These are phyloP conservation scores for Botrytis cinerea DNA, from an alignment of 2,329 filamentous ascomycete genomes.

Conservation along the genomic window DNA sequence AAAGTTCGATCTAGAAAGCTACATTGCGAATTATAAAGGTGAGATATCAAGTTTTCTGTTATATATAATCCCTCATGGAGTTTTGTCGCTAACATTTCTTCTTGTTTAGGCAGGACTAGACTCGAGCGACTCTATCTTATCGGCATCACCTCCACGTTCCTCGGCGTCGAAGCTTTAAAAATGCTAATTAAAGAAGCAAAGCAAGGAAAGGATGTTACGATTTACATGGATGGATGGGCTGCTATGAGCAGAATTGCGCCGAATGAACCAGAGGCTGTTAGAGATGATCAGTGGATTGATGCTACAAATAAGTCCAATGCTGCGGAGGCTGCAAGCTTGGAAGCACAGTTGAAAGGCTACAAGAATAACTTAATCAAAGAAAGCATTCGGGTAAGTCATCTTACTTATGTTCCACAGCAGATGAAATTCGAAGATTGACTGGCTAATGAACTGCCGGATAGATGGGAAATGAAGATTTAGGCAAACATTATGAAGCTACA, in stretches of 20 bases:
- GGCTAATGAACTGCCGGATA: constrained; percentile 43
- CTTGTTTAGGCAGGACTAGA: constrained; percentile 70
- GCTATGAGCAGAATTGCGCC: constrained; percentile 65
- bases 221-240: constrained; percentile 70
- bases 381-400: constrained; percentile 75
- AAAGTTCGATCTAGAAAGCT: constrained; percentile 88
- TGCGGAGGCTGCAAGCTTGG: constrained; percentile 72
- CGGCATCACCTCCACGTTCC: constrained; percentile 72
- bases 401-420: neutral
- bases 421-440: neutral
- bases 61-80: neutral
- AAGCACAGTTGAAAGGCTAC: constrained; percentile 84
- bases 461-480: constrained; percentile 95
- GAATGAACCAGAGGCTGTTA: constrained; percentile 64
- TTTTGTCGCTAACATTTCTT: constrained; percentile 19
- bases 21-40: constrained; percentile 89
- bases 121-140: constrained; percentile 82
- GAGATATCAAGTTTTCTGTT: constrained; percentile 34
- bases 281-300: constrained; percentile 76
- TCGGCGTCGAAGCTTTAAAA: constrained; percentile 79
- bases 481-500: constrained; percentile 75
- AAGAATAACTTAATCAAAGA: constrained; percentile 98
- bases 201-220: constrained; percentile 67
- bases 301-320: constrained; percentile 66
- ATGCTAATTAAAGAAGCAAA: constrained; percentile 76